Base-by-base conservation (phyloP, 345 rosid species). In the Pistacia integerrima region DNA sequence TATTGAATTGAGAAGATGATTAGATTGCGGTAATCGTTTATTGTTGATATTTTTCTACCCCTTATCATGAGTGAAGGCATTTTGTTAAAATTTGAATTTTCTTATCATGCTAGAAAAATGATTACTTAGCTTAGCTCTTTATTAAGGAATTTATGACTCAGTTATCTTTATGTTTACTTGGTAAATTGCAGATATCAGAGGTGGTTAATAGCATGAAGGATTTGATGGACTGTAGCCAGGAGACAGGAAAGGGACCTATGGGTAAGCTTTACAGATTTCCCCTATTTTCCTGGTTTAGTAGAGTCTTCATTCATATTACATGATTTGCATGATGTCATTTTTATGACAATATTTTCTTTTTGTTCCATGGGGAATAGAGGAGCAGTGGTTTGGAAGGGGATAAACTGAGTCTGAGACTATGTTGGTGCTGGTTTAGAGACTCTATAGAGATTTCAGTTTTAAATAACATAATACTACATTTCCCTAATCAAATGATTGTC, bases 141-240 rank as follows among this genome's bases (percentile, higher is more conserved):
- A 4, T 69, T 44, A 8, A 36, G 3, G 25, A 38, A 41, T 1
- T 58, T 22, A 4, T 14, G 20, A 51, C 28, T 41, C 35, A 33
- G 13, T 41, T 54, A 4, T 4, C n/a, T 54, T 14, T 54, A 5
- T 22, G 6, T 13, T 70, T 79, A 46, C 54, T 69, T 13, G 60
- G 64, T 46, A 64, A 68, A 25, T 76, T 77, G 82, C 90, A 91
- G 96, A 91, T 91, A 83, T 88, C 99, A 35, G 99, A 97, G 87
- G 99, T 97, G 73, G 98, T 97, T 67, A 97, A 97, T 77, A 92
- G 98, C 68, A 97, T 97, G 99, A 97, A 97, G 72, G 99, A 97
- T 84, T 89, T 97, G 89, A 94, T 97, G 85, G 99, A 97, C 83
- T 94, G 89, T 84, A 94, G 98, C 83, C 84, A 91, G 81, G 95